Evolutionary conservation across 208 protist species (phyloP).

Genomic region (Crithidia mellificae): DNA sequence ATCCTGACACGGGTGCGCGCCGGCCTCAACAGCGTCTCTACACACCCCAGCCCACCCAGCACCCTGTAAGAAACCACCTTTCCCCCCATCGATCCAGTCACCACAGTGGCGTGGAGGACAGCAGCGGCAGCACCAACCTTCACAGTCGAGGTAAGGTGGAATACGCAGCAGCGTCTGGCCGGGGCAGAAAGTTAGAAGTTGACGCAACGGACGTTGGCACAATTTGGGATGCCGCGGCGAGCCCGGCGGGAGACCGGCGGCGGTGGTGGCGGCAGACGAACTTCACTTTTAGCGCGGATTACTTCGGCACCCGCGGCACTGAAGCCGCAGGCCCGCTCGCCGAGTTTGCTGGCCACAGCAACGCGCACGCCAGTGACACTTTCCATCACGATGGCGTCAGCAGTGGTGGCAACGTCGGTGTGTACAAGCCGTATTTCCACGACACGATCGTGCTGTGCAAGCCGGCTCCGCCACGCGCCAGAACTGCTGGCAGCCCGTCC

Average conservation of each 20-base stretch:
- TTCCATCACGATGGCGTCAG: no score
- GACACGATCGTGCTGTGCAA: slow-evolving; percentile 49
- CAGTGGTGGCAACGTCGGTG: no score
- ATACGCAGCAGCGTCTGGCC: no score
- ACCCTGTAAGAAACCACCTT: no score
- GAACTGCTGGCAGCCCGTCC: background rate
- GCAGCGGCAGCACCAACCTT: background rate
- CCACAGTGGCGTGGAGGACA: background rate
- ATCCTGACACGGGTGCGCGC: slow-evolving; percentile 27
- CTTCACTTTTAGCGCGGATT: slow-evolving; percentile 23
- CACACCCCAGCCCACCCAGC: slow-evolving; percentile 25
- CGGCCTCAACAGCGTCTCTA: slow-evolving; percentile 9
- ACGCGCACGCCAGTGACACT: no score
- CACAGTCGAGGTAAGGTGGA: no score
- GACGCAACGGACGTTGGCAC: background rate
- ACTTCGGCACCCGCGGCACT: slow-evolving; percentile 19
- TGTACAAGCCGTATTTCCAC: slow-evolving; percentile 59
- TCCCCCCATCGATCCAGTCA: no score
- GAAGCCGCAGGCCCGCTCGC: no score
- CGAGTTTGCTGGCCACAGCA: no score
- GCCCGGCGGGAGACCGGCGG: slow-evolving; percentile 27
- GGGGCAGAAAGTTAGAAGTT: background rate
- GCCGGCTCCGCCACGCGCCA: slow-evolving; percentile 11
- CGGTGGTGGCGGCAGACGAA: slow-evolving; percentile 38
- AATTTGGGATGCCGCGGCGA: slow-evolving; percentile 32